A percentile compares a stretch with the other conserved stretches of the same genome.
These are phyloP conservation scores for Colletotrichum sp. DNA, from an alignment of 2,329 filamentous ascomycete species.

Conservation along the genomic window DNA sequence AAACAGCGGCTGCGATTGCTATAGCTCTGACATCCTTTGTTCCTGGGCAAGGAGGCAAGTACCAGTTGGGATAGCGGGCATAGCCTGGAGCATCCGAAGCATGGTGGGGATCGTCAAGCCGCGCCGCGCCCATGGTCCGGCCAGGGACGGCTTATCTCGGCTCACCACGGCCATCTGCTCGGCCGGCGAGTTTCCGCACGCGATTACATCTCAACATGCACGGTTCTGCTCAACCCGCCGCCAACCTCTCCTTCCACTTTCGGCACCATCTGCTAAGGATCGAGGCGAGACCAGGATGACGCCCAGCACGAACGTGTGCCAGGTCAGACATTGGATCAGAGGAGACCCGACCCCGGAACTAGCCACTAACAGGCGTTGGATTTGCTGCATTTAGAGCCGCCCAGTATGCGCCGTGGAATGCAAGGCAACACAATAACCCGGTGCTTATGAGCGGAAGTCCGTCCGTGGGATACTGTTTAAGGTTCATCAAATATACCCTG, in stretches of 20 bases:
- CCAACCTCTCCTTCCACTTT: slow-evolving; percentile 22
- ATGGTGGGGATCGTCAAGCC: slow-evolving; percentile 10
- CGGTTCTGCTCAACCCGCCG: slow-evolving; percentile 15
- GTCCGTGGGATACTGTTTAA: neutral
- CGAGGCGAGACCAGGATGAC: neutral
- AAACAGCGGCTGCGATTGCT: slow-evolving; percentile 1
- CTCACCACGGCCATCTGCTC: slow-evolving; percentile 23
- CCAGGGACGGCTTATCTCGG: slow-evolving; percentile 46
- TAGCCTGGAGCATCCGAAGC: slow-evolving; percentile 17
- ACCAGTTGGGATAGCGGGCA: slow-evolving; percentile 1
- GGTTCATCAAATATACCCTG: neutral
- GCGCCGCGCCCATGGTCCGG: slow-evolving; percentile 29
- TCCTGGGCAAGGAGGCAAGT: neutral
- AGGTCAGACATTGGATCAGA: neutral
- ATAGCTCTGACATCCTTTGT: neutral
- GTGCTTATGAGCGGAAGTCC: neutral
- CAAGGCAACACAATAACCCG: neutral
- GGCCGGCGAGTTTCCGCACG: slow-evolving; percentile 25
- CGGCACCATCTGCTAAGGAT: neutral
- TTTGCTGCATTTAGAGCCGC: neutral
- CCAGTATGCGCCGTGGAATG: neutral
- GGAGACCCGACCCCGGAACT: neutral
- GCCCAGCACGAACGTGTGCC: neutral
- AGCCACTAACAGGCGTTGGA: slow-evolving; percentile 4
- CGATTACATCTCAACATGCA: slow-evolving; percentile 3